A percentile compares a stretch with the other conserved stretches of the same genome.
phyloP scores from a whole-genome alignment of 306 rosid genomes.

The Cucurbita maxima region DNA sequence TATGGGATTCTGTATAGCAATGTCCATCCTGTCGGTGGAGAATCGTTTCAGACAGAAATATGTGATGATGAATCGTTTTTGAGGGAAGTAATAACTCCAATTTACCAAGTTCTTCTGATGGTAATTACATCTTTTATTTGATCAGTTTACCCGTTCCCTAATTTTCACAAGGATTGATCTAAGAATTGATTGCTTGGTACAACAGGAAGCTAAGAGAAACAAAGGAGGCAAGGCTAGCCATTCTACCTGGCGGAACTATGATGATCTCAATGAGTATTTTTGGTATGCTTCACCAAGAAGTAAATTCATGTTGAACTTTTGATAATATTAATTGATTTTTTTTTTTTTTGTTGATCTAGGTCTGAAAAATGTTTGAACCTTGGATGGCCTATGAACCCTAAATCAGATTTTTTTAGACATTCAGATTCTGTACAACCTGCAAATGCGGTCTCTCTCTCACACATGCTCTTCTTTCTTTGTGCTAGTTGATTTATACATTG shows the following conservation, averaged over 20 bases:
- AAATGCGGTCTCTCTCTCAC: constrained; percentile 30
- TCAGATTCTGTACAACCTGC: constrained; percentile 31
- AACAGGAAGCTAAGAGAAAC: constrained; percentile 86
- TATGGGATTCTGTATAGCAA: constrained; percentile 38
- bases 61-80: constrained; percentile 57
- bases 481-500: neutral
- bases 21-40: constrained; percentile 37
- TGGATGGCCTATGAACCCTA: constrained; percentile 65
- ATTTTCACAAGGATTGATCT: constrained; percentile 13
- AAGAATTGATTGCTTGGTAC: constrained; percentile 21
- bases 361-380: constrained; percentile 61
- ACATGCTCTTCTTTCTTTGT: neutral
- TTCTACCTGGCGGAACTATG: constrained; percentile 94
- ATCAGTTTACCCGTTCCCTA: constrained; percentile 11
- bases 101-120: constrained; percentile 50
- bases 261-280: constrained; percentile 91
- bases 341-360: constrained; percentile 31
- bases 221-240: constrained; percentile 84
- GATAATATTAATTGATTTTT: constrained; percentile 7
- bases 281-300: constrained; percentile 36
- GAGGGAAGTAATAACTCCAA: constrained; percentile 51
- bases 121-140: constrained; percentile 25
- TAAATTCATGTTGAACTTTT: neutral
- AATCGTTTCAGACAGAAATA: constrained; percentile 24
- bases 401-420: constrained; percentile 69